These are phyloP conservation scores for Fusarium humuli DNA, from an alignment of 2,329 filamentous ascomycete species.

Conservation along the genomic window DNA sequence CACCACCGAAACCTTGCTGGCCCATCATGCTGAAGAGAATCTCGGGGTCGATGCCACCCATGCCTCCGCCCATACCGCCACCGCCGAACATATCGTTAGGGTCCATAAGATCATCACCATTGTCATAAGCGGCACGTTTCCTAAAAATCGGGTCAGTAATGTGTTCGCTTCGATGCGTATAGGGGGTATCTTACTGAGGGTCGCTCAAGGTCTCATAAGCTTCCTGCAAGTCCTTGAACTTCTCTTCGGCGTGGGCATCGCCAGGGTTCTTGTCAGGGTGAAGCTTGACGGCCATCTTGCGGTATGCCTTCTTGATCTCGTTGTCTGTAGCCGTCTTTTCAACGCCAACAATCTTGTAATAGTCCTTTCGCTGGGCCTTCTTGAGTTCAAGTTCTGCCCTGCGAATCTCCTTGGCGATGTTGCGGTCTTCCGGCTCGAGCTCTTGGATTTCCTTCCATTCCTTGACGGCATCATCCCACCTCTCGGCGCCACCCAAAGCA, in stretches of 20 bases:
- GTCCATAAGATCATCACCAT: conserved; percentile 90
- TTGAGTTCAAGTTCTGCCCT: conserved; percentile 95
- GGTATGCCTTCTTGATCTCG: conserved; percentile 96
- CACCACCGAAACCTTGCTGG: conserved; percentile 68
- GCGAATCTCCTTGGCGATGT: conserved; percentile 84
- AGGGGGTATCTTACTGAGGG: conserved; percentile 77
- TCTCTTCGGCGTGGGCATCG: conserved; percentile 83
- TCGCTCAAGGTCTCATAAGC: conserved; percentile 97
- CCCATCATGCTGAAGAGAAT: conserved; percentile 89
- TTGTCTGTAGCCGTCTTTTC: conserved; percentile 85
- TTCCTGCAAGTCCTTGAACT: conserved; percentile 98
- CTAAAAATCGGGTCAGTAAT: conserved; percentile 60
- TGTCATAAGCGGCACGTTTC: conserved; percentile 91
- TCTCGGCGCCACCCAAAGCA: conserved; percentile 83
- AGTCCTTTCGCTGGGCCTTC: conserved; percentile 97
- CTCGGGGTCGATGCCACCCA: conserved; percentile 78
- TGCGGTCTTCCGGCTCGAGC: conserved; percentile 82
- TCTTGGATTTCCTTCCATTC: conserved; percentile 91
- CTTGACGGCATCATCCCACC: conserved; percentile 91
- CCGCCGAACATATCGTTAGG: conserved; percentile 86
- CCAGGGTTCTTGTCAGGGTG: conserved; percentile 98
- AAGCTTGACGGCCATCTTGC: conserved; percentile 91
- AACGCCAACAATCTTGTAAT: conserved; percentile 96
- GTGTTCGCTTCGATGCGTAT: not conserved
- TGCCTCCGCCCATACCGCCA: conserved; percentile 72